Evolutionary conservation across 208 protist genomes (phyloP), one percentile per base, ranked within the genome.

Genomic region (Angomonas deanei): DNA sequence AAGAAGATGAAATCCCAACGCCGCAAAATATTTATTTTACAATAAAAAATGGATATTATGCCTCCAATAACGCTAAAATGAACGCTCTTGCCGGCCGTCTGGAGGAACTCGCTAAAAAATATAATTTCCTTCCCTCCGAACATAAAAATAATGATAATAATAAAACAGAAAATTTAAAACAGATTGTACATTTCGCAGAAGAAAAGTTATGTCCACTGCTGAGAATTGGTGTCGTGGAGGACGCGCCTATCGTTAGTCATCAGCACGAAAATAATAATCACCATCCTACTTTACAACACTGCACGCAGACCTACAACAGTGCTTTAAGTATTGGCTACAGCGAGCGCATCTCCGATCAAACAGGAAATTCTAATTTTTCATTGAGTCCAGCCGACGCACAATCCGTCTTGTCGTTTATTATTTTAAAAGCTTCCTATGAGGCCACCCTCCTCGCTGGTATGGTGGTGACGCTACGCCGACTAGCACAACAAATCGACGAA

Each of bases 251-350:
- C 15, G 15, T 15, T 42, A n/a, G 8, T 8, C 36, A 42, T 42
- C 36, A n/a, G 36, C 11, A 42, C 11, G 15, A 15, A 42, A 42
- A n/a, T 42, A 42, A 42, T 42, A 15, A 42, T 42, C 36, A 8
- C 15, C 8, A 42, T 42, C 8, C 8, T 42, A 42, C 8, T 42
- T 10, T 49, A 10, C 59, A 53, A 15, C 19, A 24, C 4, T 64
- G 69, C 33, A 76, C 70, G 34, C 70, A 76, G 31, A 66, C 59
- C 2, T 76, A 61, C 57, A 67, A 66, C 66, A 71, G 64, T 53
- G 70, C 64, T 17, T n/a, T 76, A 10, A 71, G 64, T 33, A n/a
- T 76, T 2, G 27, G 27, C 31, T 39, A 27, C 4, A 23, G 28
- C 3, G 6, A 26, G 34, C 56, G 23, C 50, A 2, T 32, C 21